Evolutionary conservation across 164 flowering plant species (phyloP).

Genomic region (Annona squamosa): DNA sequence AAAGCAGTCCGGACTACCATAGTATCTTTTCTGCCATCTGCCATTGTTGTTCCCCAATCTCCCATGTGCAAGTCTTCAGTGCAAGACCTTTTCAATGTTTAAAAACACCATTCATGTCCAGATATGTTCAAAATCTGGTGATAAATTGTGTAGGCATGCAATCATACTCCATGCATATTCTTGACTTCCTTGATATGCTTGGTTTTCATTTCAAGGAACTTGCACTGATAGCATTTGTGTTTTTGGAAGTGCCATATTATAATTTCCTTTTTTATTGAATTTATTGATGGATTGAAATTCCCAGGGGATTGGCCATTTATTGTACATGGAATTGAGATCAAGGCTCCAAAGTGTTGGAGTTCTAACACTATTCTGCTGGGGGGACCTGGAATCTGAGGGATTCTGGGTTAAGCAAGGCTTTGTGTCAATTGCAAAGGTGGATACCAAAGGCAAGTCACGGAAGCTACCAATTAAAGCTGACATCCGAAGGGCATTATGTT

Average conservation of each 20-base stretch:
- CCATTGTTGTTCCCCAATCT: not conserved
- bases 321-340: slow-evolving; percentile 58
- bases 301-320: slow-evolving; percentile 65
- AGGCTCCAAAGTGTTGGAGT: slow-evolving; percentile 73
- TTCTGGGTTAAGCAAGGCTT: slow-evolving; percentile 94
- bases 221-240: not conserved
- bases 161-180: no score
- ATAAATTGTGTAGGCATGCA: no score
- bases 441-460: slow-evolving; percentile 62
- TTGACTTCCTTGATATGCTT: not conserved
- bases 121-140: no score
- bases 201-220: not conserved
- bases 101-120: no score
- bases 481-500: slow-evolving; percentile 66
- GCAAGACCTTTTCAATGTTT: not conserved
- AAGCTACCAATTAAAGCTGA: slow-evolving; percentile 67
- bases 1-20: not conserved
- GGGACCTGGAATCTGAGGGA: slow-evolving; percentile 81
- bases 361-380: slow-evolving; percentile 76
- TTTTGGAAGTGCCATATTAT: not conserved
- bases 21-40: not conserved
- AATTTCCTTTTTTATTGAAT: not conserved
- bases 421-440: slow-evolving; percentile 64
- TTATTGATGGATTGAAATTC: slow-evolving; percentile 10
- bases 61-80: not conserved